Evolutionary conservation across 805 yeast genomes (phyloP).

Genomic region (Hanseniaspora meyeri): DNA sequence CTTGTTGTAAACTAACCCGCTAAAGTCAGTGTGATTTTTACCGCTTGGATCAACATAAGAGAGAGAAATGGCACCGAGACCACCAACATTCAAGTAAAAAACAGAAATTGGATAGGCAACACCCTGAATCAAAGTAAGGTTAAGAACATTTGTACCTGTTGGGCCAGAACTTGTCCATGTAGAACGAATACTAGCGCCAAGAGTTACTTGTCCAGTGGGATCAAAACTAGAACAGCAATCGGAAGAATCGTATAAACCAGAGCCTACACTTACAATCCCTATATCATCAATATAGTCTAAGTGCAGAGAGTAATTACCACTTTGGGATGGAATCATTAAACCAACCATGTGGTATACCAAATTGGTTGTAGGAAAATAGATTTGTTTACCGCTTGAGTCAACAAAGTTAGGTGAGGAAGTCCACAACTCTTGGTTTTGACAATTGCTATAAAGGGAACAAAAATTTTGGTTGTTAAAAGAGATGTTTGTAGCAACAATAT

Average conservation of each 20-base stretch:
- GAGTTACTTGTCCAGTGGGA: neutral
- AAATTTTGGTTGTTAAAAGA: neutral
- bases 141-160: neutral
- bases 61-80: neutral
- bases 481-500: neutral
- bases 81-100: neutral
- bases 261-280: neutral
- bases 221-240: neutral
- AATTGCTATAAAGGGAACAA: neutral
- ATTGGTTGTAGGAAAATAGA: neutral
- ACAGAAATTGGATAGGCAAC: neutral
- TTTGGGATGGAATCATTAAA: neutral
- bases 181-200: neutral
- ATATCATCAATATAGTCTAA: neutral
- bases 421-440: neutral
- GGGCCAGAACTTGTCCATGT: neutral
- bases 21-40: neutral
- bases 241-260: neutral
- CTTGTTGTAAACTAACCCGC: neutral
- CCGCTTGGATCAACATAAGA: neutral
- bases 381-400: neutral
- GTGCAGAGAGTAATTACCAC: neutral
- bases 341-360: neutral
- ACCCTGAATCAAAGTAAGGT: neutral
- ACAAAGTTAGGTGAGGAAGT: too few species aligned